These are phyloP conservation scores for Diaporthe longicolla DNA, from an alignment of 2,329 filamentous ascomycete genomes.

Conservation along the genomic window DNA sequence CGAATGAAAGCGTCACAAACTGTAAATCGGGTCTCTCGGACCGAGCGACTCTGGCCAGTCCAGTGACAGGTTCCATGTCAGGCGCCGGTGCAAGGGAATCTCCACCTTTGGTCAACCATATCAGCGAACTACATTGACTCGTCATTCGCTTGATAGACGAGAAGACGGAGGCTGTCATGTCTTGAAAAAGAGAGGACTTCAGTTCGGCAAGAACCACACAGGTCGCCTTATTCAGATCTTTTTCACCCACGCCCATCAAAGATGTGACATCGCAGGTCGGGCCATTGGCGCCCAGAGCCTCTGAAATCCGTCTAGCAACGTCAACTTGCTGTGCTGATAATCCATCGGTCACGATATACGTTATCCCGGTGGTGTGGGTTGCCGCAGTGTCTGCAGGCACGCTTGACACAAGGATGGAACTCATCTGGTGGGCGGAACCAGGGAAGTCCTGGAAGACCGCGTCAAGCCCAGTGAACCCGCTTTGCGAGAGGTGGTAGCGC, in stretches of 20 bases:
- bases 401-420: conserved; percentile 45
- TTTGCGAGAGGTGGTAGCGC: conserved; percentile 42
- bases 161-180: conserved; percentile 44
- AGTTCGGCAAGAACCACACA: conserved; percentile 48
- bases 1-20: conserved; percentile 46
- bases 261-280: conserved; percentile 21
- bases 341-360: conserved; percentile 30
- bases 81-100: conserved; percentile 35
- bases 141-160: conserved; percentile 45
- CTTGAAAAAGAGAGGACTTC: conserved; percentile 42
- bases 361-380: not conserved
- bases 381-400: conserved; percentile 33
- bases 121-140: conserved; percentile 42
- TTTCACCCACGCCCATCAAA: conserved; percentile 28
- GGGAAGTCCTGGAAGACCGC: conserved; percentile 47
- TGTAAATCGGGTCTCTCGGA: conserved; percentile 43
- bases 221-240: conserved; percentile 38
- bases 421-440: conserved; percentile 40
- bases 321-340: conserved; percentile 33
- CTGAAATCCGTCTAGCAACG: not conserved
- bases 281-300: not conserved
- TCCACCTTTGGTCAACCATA: conserved; percentile 46
- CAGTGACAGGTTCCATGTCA: conserved; percentile 45
- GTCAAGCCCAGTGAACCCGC: conserved; percentile 46
- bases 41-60: conserved; percentile 46